Percentiles rank a stretch among this genome's conserved stretches.
Evolutionary conservation across 805 yeast species (phyloP).

Genomic region (Saccharomycopsis guyanensis): DNA sequence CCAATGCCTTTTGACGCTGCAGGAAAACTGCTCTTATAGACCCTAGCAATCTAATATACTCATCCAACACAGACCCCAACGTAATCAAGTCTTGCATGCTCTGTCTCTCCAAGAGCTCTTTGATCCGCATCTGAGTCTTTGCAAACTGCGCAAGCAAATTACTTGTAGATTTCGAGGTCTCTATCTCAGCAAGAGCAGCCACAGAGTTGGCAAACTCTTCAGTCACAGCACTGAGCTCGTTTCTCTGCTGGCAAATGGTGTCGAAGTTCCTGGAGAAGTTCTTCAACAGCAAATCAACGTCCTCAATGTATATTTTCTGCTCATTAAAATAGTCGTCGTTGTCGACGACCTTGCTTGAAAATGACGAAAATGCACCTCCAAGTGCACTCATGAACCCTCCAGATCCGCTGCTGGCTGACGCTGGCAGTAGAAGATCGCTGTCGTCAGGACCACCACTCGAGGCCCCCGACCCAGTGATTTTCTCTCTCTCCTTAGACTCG

Average conservation of each 20-base stretch:
- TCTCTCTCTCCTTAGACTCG: conserved; percentile 67
- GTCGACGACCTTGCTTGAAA: conserved; percentile 62
- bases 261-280: conserved; percentile 67
- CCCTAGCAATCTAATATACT: conserved; percentile 69
- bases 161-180: conserved; percentile 58
- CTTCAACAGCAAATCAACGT: conserved; percentile 64
- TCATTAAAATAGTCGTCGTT: conserved; percentile 71
- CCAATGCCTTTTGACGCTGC: conserved; percentile 56
- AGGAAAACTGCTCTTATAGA: conserved; percentile 68
- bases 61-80: conserved; percentile 80
- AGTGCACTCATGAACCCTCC: conserved; percentile 65
- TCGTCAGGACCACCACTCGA: conserved; percentile 35
- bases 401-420: conserved; percentile 25
- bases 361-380: conserved; percentile 51
- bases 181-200: conserved; percentile 61
- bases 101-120: conserved; percentile 68
- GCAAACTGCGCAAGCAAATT: conserved; percentile 65
- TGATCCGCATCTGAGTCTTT: conserved; percentile 59
- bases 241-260: conserved; percentile 63
- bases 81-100: conserved; percentile 82
- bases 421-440: conserved; percentile 25
- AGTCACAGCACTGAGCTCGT: conserved; percentile 60
- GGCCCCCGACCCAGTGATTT: conserved; percentile 46
- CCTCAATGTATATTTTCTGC: conserved; percentile 60
- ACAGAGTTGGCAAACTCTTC: conserved; percentile 57